Conservation (phyloP, 2,329 filamentous ascomycete species). For the Scolecobasidium constrictum region DNA sequence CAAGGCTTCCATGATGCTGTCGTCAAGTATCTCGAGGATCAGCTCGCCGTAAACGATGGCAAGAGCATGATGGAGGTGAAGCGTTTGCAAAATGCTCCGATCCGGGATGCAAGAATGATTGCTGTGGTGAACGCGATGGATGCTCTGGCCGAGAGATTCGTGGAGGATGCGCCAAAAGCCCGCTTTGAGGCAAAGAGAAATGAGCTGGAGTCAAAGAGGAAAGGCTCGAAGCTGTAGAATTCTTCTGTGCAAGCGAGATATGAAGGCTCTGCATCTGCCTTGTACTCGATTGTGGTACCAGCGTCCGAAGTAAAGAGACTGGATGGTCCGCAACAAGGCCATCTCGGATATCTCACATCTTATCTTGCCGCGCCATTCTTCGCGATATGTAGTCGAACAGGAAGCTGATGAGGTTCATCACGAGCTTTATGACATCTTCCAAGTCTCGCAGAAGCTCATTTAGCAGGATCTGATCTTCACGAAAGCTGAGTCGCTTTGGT, state of each 20-base stretch:
- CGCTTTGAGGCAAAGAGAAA: conserved; percentile 26
- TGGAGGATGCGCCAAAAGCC: conserved; percentile 31
- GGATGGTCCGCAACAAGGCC: too few relatives aligned
- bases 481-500: too few relatives aligned
- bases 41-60: conserved; percentile 37
- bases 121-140: conserved; percentile 36
- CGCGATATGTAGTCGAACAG: neutral
- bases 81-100: conserved; percentile 35
- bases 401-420: neutral
- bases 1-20: conserved; percentile 33
- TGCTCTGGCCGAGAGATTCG: conserved; percentile 38
- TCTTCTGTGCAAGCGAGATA: too few relatives aligned
- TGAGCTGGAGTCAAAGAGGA: neutral
- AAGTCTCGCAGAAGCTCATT: neutral
- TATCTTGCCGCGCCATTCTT: neutral
- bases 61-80: conserved; percentile 43
- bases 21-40: conserved; percentile 29
- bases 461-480: too few relatives aligned
- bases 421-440: neutral
- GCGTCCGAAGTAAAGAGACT: too few relatives aligned
- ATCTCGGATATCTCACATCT: too few relatives aligned
- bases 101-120: conserved; percentile 33
- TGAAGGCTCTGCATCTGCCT: too few relatives aligned
- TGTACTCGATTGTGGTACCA: too few relatives aligned
- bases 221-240: neutral